Evolutionary conservation across 371 early-diverging fungal species (phyloP).

Genomic region (Mucor piriformis): DNA sequence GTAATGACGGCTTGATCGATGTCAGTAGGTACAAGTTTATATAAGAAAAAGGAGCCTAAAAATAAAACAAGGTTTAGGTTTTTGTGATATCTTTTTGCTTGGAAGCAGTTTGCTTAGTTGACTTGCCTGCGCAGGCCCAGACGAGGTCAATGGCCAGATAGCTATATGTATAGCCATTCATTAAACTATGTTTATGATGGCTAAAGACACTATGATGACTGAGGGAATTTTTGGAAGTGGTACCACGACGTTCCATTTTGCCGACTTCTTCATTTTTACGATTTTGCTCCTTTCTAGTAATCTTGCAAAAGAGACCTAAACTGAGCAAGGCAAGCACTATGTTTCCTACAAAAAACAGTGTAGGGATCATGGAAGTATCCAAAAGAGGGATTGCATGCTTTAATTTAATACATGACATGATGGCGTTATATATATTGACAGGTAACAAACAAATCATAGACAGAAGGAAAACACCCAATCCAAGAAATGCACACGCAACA

Average conservation of each 20-base stretch:
- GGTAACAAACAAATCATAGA: constrained; percentile 8
- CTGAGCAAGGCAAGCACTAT: constrained; percentile 2
- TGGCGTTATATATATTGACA: constrained; percentile 10
- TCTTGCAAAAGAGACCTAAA: background rate
- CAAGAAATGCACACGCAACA: constrained; percentile 7
- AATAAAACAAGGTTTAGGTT: background rate
- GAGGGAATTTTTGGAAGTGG: background rate
- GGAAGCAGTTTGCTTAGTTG: too few species aligned
- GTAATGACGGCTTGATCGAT: background rate
- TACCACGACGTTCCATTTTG: background rate
- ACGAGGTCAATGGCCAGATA: constrained; percentile 2
- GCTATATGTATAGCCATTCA: constrained; percentile 2
- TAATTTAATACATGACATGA: constrained; percentile 5
- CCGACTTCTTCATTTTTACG: background rate
- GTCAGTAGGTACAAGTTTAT: background rate
- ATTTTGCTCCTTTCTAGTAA: background rate
- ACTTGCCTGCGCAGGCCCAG: constrained; percentile 3
- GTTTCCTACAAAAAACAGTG: background rate
- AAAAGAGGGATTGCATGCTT: constrained; percentile 2
- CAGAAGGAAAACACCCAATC: constrained; percentile 4
- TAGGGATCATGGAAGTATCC: background rate
- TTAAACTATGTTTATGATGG: constrained; percentile 9
- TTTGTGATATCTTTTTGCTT: too few species aligned
- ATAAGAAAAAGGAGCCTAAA: background rate
- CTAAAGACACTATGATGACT: background rate